phyloP scores from a whole-genome alignment of 768 basidiomycete genomes.

The Russula olivacea region DNA sequence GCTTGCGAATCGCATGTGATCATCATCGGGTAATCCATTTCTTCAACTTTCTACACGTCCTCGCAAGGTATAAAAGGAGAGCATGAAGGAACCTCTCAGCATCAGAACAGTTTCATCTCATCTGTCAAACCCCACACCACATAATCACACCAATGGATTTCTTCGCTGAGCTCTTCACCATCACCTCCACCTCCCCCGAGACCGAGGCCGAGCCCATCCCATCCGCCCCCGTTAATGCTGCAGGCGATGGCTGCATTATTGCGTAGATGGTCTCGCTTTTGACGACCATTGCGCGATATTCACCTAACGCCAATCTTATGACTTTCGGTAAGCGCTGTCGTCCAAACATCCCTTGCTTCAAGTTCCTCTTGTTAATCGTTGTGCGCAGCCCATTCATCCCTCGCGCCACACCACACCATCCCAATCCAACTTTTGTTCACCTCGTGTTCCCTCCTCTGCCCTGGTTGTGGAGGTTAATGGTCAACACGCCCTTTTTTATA shows the following conservation, averaged over 20 bases:
- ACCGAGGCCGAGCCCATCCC: neutral
- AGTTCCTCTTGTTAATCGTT: neutral
- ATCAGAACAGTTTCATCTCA: neutral
- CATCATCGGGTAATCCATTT: neutral
- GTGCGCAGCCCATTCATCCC: neutral
- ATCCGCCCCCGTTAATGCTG: neutral
- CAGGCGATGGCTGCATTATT: neutral
- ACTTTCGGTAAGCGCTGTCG: neutral
- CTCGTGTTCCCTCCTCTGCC: neutral
- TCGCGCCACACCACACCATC: neutral
- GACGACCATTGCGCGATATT: neutral
- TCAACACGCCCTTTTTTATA: conserved; percentile 3
- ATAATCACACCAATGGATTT: neutral
- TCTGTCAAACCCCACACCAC: neutral
- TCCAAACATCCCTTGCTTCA: no score
- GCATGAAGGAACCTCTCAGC: neutral
- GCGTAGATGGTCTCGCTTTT: neutral
- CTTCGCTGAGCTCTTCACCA: neutral
- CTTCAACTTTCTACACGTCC: neutral
- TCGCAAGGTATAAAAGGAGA: neutral
- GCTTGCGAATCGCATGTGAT: neutral
- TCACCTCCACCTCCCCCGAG: neutral
- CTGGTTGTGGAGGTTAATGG: neutral
- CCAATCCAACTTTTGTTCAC: neutral
- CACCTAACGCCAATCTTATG: neutral